Evolutionary conservation across 139 green algal species (phyloP).

Genomic region (Micractinium conductrix): DNA sequence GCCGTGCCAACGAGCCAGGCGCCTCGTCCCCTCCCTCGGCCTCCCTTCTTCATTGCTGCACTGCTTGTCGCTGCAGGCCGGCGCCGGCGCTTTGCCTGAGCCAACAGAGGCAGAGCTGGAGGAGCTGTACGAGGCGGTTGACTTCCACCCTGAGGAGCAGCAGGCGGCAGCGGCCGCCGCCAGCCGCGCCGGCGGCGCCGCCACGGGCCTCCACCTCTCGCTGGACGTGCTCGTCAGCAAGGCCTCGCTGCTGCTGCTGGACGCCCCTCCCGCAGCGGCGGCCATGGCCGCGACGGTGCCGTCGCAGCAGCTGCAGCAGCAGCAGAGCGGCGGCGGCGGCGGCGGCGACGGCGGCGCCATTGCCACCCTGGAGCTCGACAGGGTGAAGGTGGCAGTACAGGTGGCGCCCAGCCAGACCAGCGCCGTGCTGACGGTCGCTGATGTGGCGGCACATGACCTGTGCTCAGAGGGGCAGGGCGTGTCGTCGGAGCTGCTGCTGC

Average conservation of each 20-base stretch:
- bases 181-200: neutral
- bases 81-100: neutral
- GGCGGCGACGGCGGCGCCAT: neutral
- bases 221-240: slow-evolving; percentile 17
- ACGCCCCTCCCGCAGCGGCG: neutral
- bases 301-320: neutral
- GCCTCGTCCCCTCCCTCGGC: no score
- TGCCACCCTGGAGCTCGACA: slow-evolving; percentile 4
- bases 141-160: slow-evolving; percentile 49
- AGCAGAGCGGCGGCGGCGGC: neutral
- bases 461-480: neutral
- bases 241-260: slow-evolving; percentile 31
- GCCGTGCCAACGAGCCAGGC: no score
- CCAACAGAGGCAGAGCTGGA: slow-evolving; percentile 51
- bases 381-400: slow-evolving; percentile 4
- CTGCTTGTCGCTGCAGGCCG: neutral
- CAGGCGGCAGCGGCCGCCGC: neutral
- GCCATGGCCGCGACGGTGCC: neutral
- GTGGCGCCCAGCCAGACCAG: neutral
- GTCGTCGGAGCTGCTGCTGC: neutral
- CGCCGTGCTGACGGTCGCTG: neutral
- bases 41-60: neutral
- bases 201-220: slow-evolving; percentile 14
- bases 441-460: slow-evolving; percentile 36
- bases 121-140: slow-evolving; percentile 49